Percentiles rank a stretch among this genome's conserved stretches.
phyloP scores from a whole-genome alignment of 129 eudicot genomes.

The Saposhnikovia divaricata region DNA sequence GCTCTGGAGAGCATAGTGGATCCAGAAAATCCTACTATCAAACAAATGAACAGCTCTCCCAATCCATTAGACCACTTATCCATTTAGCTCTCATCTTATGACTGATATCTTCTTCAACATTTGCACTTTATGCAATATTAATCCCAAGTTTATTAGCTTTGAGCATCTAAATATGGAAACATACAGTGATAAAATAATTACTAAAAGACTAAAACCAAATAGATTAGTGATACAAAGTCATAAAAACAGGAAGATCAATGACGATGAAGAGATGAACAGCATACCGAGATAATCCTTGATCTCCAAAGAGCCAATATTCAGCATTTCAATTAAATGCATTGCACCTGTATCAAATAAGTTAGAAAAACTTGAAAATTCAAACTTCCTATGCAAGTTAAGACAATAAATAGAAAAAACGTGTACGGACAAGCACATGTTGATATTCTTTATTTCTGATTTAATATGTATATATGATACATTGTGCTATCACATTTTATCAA shows the following conservation, averaged over 20 bases:
- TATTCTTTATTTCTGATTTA: background rate
- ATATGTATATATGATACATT: background rate
- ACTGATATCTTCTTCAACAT: background rate
- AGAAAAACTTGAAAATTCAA: background rate
- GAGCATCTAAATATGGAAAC: background rate
- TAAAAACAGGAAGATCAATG: background rate
- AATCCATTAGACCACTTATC: background rate
- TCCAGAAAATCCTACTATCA: background rate
- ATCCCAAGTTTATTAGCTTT: background rate
- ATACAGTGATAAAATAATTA: background rate
- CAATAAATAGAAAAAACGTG: too few species aligned
- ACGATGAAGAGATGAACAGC: background rate
- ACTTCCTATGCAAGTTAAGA: background rate
- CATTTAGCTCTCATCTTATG: background rate
- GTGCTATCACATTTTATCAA: background rate
- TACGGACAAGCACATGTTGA: background rate
- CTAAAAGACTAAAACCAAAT: background rate
- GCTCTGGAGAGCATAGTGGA: background rate
- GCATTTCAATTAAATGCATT: slow-evolving; percentile 28
- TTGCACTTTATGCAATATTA: background rate
- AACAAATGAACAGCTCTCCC: background rate
- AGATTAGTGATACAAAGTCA: background rate
- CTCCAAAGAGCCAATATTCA: slow-evolving; percentile 55
- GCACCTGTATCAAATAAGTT: slow-evolving; percentile 42
- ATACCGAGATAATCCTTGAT: slow-evolving; percentile 75